Evolutionary conservation across 257 asterid species (phyloP), one percentile per base, ranked within the genome.

Genomic region (Coffea canephora): DNA sequence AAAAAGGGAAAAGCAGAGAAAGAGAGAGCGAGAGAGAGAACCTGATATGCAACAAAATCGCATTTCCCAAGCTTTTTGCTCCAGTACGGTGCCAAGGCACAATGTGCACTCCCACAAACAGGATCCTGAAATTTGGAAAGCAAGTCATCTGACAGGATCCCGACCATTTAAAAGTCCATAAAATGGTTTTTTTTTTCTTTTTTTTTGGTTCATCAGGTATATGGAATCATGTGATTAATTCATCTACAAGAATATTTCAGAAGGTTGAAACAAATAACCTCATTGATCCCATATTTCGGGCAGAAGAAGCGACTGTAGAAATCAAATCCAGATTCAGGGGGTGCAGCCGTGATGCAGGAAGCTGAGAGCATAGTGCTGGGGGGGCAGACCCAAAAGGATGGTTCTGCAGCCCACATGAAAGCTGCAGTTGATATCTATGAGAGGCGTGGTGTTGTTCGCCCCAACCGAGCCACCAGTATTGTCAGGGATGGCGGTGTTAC

Each of bases 91-190:
- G 88, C 96, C 75, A 96, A 80, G 34, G 97, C 94, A 84, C 99
- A 96, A 75, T 96, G 97, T 31, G 91, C 95, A 76, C 97, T 93
- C 75, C 99, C 99, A 82, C 92, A 86, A 50, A 96, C 97, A 78
- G 95, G 97, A 83, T 96, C 99, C 99, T 96, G 72, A 75, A 71
- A 52, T 55, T n/a, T 45, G 52, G 21, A 71, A 74, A 57, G 71
- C 62, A 70, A 78, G 43, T 25, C 50, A 48, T 25, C 43, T 39
- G 4, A 27, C 31, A 50, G 0, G 8, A 0, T 23, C 21, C 21
- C 34, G 43, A 64, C 13, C 41, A 10, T 34, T 19, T 31, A 46
- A 1, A 36, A 41, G 12, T 14, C 34, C 7, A 23, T 39, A 18
- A 0, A 3, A 34, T 61, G 71, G 25, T 23, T 19, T 62, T 57